Base-by-base conservation (phyloP, 768 basidiomycete genomes). In the Steccherinum ochraceum region DNA sequence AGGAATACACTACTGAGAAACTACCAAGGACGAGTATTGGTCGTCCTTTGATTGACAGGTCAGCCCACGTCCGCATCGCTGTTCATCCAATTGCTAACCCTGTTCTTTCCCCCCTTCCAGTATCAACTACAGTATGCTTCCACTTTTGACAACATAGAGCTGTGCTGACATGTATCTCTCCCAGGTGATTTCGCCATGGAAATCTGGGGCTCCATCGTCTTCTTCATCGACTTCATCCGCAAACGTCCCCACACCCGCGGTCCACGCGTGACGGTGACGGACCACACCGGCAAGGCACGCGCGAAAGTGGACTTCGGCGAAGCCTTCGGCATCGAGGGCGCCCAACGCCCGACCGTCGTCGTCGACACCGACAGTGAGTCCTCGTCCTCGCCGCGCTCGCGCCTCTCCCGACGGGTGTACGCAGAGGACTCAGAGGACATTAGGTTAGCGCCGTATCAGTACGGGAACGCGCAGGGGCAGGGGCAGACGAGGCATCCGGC, bases 31-130 rank as follows among this genome's bases (percentile, higher is more conserved):
- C 84, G 1, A 74, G 79, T 27, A 72, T 86, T 50, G 79, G 84
- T 77, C 72, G 79, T 25, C 84, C 90, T 1, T 66, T 93, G 18
- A 83, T 77, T 80, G 89, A 93, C 63, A 66, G 64, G 65, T 63
- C n/a, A 23, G 68, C 63, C 24, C 13, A n/a, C 11, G 41, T 27
- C 23, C 21, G 12, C 12, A 2, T 27, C 12, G 23, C 24, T 21
- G 42, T 49, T 53, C 19, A 46, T n/a, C 5, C 5, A 19, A 5
- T 51, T 67, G 19, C 3, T 13, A 40, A 40, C 30, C 30, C 16
- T 35, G 7, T 7, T 16, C 7, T 35, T 35, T 35, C 16, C 30
- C 24, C 41, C 24, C 40, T 21, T 27, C 13, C 47, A 75, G 76
- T 51, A 69, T 78, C 57, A 78, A 79, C 58, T 71, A 66, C 49